Percentiles rank a stretch among this genome's conserved stretches.
Evolutionary conservation across 2,329 filamentous ascomycete species (phyloP).

Genomic region (Raffaelea ambrosiae): DNA sequence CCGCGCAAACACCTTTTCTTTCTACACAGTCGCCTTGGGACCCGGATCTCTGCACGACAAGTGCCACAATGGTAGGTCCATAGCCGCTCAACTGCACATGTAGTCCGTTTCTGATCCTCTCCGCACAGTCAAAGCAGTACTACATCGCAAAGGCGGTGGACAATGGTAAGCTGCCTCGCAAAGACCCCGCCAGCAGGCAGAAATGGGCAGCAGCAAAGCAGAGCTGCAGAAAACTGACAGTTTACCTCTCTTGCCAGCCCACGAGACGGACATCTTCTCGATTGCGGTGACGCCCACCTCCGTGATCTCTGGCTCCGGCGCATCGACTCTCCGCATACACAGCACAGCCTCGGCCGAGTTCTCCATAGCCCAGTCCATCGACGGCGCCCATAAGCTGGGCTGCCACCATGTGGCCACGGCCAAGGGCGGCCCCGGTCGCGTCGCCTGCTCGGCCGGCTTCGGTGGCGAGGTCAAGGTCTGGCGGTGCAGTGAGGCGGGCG

Average conservation of each 20-base stretch:
- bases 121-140: slow-evolving; percentile 90
- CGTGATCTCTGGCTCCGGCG: slow-evolving; percentile 77
- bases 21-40: too few species aligned
- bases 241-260: too few species aligned
- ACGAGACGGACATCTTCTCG: slow-evolving; percentile 77
- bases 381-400: slow-evolving; percentile 74
- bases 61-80: slow-evolving; percentile 1
- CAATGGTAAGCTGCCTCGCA: slow-evolving; percentile 48
- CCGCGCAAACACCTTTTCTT: too few species aligned
- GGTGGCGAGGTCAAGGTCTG: slow-evolving; percentile 83
- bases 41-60: background rate
- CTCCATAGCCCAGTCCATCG: slow-evolving; percentile 69
- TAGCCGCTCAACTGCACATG: too few species aligned
- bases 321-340: slow-evolving; percentile 73
- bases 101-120: background rate
- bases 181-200: slow-evolving; percentile 4
- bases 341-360: slow-evolving; percentile 64
- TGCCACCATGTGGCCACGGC: slow-evolving; percentile 78
- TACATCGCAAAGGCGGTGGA: slow-evolving; percentile 87
- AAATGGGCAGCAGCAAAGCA: slow-evolving; percentile 9
- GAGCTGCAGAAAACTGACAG: too few species aligned
- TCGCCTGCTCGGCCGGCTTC: slow-evolving; percentile 80
- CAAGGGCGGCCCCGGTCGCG: slow-evolving; percentile 52
- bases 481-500: slow-evolving; percentile 50
- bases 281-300: slow-evolving; percentile 65